Evolutionary conservation across 2,329 filamentous ascomycete genomes (phyloP).

Genomic region (Nothophoma quercina): DNA sequence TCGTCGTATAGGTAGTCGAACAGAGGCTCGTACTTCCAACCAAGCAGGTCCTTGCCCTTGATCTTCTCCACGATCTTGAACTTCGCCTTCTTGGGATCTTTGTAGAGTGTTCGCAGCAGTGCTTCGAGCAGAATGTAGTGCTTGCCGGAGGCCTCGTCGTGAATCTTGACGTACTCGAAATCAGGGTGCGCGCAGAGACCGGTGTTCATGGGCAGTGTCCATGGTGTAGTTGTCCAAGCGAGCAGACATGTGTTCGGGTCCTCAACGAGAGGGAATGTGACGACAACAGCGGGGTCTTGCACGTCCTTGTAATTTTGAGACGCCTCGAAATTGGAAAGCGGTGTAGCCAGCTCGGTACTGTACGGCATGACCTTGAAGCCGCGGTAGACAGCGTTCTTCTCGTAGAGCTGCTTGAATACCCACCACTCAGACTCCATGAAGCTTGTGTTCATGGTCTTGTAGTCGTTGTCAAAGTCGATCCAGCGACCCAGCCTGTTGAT

Average conservation of each 20-base stretch:
- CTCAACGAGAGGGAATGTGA: constrained; percentile 83
- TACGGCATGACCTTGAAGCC: constrained; percentile 95
- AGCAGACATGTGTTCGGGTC: constrained; percentile 78
- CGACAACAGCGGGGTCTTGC: constrained; percentile 87
- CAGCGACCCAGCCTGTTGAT: constrained; percentile 90
- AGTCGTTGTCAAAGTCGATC: constrained; percentile 98
- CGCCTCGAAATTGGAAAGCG: constrained; percentile 91
- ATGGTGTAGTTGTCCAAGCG: constrained; percentile 89
- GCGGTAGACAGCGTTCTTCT: constrained; percentile 88
- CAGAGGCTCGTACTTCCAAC: constrained; percentile 86
- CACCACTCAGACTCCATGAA: constrained; percentile 99
- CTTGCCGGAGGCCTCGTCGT: constrained; percentile 81
- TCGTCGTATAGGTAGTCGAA: constrained; percentile 91
- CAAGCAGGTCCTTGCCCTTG: constrained; percentile 83
- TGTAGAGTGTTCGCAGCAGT: constrained; percentile 83
- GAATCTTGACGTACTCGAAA: constrained; percentile 87
- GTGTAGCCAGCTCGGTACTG: constrained; percentile 87
- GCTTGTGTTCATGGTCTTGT: constrained; percentile 94
- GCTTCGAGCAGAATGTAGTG: constrained; percentile 86
- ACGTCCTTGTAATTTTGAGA: constrained; percentile 95
- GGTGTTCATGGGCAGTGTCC: constrained; percentile 85
- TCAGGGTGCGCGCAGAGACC: constrained; percentile 79
- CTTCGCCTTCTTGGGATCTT: constrained; percentile 94
- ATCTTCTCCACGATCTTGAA: constrained; percentile 82
- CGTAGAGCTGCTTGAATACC: constrained; percentile 92